These are phyloP conservation scores for Delphinella strobiligena DNA, from an alignment of 2,329 filamentous ascomycete species.

Conservation along the genomic window DNA sequence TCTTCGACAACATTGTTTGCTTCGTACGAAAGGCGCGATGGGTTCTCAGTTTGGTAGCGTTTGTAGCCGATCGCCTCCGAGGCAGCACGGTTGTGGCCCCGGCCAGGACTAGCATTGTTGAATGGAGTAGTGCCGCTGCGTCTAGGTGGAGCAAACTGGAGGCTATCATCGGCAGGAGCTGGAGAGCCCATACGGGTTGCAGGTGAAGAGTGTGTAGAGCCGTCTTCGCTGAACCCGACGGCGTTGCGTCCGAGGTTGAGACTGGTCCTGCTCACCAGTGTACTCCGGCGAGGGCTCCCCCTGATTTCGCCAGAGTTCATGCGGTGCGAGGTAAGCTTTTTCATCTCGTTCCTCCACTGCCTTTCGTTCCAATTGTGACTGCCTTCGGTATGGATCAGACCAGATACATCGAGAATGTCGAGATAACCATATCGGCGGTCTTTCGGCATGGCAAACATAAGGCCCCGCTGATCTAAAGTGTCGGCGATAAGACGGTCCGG, in stretches of 20 bases:
- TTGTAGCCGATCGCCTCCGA: slow-evolving; percentile 36
- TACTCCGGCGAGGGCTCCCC: slow-evolving; percentile 22
- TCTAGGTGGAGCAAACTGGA: slow-evolving; percentile 19
- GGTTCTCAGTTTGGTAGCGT: slow-evolving; percentile 27
- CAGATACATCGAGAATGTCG: slow-evolving; percentile 73
- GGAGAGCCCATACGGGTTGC: slow-evolving; percentile 33
- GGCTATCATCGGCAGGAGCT: slow-evolving; percentile 17
- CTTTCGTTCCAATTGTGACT: slow-evolving; percentile 70
- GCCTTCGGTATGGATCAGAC: slow-evolving; percentile 65
- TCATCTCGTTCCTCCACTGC: slow-evolving; percentile 81
- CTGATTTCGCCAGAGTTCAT: slow-evolving; percentile 42
- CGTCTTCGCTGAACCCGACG: slow-evolving; percentile 31
- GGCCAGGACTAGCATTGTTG: slow-evolving; percentile 12
- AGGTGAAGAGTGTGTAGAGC: slow-evolving; percentile 30
- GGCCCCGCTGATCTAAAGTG: slow-evolving; percentile 69
- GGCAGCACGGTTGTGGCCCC: slow-evolving; percentile 35
- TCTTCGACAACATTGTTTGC: slow-evolving; percentile 11
- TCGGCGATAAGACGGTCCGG: slow-evolving; percentile 80
- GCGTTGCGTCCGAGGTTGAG: slow-evolving; percentile 23
- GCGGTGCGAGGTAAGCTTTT: slow-evolving; percentile 71
- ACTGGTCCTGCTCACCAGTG: slow-evolving; percentile 27
- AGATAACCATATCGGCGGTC: slow-evolving; percentile 81
- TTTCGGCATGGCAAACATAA: slow-evolving; percentile 98
- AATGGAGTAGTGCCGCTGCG: slow-evolving; percentile 33
- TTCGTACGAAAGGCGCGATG: slow-evolving; percentile 28